phyloP scores from a whole-genome alignment of 2,329 filamentous ascomycete species.

The Botrytis galanthina region DNA sequence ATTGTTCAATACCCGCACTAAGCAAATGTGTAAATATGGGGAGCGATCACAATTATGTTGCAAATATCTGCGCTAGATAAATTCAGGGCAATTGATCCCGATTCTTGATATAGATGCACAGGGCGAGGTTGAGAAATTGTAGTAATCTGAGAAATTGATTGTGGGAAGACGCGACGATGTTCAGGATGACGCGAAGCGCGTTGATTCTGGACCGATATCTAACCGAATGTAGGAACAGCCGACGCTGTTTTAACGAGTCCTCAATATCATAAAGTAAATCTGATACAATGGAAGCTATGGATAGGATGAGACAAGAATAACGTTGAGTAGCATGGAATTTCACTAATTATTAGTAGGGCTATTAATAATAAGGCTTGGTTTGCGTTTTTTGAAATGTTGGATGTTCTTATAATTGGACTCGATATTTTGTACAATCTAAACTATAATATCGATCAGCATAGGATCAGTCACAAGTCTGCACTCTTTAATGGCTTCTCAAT shows the following conservation, averaged over 20 bases:
- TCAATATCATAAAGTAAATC: not conserved
- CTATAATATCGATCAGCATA: not conserved
- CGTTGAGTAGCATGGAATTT: not conserved
- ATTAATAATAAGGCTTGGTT: too few species aligned
- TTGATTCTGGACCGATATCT: not conserved
- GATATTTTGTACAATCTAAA: not conserved
- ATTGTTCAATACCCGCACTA: not conserved
- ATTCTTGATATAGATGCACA: not conserved
- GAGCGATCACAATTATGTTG: not conserved
- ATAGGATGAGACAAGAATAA: not conserved
- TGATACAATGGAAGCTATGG: not conserved
- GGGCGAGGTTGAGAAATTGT: not conserved
- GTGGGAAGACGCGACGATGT: conserved; percentile 8
- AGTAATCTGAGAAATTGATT: not conserved
- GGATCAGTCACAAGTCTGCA: not conserved
- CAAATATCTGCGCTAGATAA: too few species aligned
- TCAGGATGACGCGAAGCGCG: conserved; percentile 15
- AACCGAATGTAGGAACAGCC: not conserved
- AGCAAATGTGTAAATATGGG: not conserved
- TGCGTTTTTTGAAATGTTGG: not conserved
- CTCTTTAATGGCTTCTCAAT: not conserved
- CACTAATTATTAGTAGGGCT: fast-evolving
- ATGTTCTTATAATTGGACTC: not conserved
- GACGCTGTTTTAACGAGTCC: not conserved
- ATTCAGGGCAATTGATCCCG: not conserved